Conservation (phyloP, 1,284 basidiomycete genomes). For the Cryptococcus wingfieldii region DNA sequence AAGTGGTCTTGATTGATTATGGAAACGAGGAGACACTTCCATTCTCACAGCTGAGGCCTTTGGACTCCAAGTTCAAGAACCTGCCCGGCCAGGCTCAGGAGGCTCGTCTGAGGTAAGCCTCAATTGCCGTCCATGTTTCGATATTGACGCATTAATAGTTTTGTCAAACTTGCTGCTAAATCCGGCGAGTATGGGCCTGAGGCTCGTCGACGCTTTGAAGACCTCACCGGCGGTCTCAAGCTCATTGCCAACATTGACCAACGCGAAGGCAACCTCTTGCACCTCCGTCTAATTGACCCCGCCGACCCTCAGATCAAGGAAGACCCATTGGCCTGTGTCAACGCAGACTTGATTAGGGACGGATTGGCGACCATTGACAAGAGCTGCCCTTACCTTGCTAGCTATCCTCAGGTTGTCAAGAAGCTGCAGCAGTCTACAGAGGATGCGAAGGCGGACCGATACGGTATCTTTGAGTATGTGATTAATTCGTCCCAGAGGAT, state of each 20-base stretch:
- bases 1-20: slow-evolving; percentile 51
- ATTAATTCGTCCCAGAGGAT: not conserved
- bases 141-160: slow-evolving; percentile 53
- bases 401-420: slow-evolving; percentile 66
- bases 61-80: slow-evolving; percentile 79
- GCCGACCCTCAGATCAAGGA: slow-evolving; percentile 62
- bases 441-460: slow-evolving; percentile 67
- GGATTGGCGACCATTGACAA: slow-evolving; percentile 74
- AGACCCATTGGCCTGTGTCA: slow-evolving; percentile 72
- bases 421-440: slow-evolving; percentile 61
- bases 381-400: slow-evolving; percentile 64
- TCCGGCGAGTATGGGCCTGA: slow-evolving; percentile 81
- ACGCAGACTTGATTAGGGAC: slow-evolving; percentile 66
- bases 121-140: no score
- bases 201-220: slow-evolving; percentile 76
- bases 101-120: slow-evolving; percentile 42
- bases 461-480: slow-evolving; percentile 75
- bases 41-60: slow-evolving; percentile 66
- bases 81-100: slow-evolving; percentile 63
- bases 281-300: slow-evolving; percentile 83
- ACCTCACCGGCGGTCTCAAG: slow-evolving; percentile 78
- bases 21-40: slow-evolving; percentile 81
- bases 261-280: slow-evolving; percentile 68
- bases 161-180: slow-evolving; percentile 71
- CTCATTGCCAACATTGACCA: slow-evolving; percentile 85